Evolutionary conservation across 2,329 filamentous ascomycete species (phyloP).

Genomic region (Sarocladium strictum): DNA sequence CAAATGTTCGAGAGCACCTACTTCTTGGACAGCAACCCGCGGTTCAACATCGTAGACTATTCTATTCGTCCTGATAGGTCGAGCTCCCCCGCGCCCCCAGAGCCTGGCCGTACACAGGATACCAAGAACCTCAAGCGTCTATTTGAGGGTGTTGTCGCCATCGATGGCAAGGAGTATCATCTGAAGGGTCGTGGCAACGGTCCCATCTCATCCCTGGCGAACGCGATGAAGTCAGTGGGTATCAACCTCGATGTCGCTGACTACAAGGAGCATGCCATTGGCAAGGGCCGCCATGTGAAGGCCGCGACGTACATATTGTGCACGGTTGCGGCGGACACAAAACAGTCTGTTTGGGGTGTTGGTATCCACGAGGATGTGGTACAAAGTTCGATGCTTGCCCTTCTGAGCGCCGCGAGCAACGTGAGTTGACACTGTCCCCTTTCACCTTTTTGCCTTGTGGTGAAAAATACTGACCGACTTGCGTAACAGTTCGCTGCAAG

Average conservation of each 20-base stretch:
- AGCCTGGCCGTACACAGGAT: constrained; percentile 65
- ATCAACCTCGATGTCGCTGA: constrained; percentile 87
- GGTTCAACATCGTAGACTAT: constrained; percentile 87
- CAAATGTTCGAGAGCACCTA: constrained; percentile 85
- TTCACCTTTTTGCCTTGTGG: not conserved
- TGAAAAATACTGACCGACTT: not conserved
- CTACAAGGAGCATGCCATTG: constrained; percentile 95
- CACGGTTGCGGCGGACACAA: constrained; percentile 49
- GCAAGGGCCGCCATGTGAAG: constrained; percentile 73
- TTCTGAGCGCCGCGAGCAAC: constrained; percentile 78
- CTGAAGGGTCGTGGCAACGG: constrained; percentile 81
- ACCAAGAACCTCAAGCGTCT: constrained; percentile 73
- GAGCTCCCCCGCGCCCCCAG: constrained; percentile 62
- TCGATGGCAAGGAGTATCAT: constrained; percentile 73
- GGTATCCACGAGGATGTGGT: constrained; percentile 91
- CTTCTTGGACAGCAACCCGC: constrained; percentile 74
- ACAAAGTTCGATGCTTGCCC: constrained; percentile 78
- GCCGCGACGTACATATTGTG: constrained; percentile 96
- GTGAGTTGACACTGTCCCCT: constrained; percentile 61
- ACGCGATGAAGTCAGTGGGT: constrained; percentile 71
- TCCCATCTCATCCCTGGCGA: constrained; percentile 81
- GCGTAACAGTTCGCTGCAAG: not conserved
- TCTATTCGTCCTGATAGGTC: constrained; percentile 82
- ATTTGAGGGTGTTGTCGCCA: constrained; percentile 78
- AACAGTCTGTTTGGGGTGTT: constrained; percentile 79